A percentile compares a stretch with the other conserved stretches of the same genome.
Evolutionary conservation across 2,329 filamentous ascomycete species (phyloP).

Genomic region (Fusarium solani-melongenae): DNA sequence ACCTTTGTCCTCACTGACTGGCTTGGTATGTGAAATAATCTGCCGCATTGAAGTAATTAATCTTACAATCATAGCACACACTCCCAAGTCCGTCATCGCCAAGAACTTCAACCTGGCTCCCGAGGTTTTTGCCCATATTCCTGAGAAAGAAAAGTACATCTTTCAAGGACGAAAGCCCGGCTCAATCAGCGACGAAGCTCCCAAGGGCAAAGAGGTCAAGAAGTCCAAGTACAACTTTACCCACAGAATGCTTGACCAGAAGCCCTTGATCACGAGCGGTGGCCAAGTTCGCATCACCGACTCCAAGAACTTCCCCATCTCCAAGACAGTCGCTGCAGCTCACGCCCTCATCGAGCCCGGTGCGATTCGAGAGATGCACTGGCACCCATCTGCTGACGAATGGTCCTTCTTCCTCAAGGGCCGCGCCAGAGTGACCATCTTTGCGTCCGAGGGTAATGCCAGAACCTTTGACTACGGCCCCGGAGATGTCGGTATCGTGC

Average conservation of each 20-base stretch:
- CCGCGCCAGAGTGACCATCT: constrained; percentile 78
- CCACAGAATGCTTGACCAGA: constrained; percentile 77
- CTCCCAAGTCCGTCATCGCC: constrained; percentile 75
- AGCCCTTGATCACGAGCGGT: constrained; percentile 67
- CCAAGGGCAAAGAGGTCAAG: constrained; percentile 70
- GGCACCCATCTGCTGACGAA: constrained; percentile 83
- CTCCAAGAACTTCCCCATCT: constrained; percentile 79
- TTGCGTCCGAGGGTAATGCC: constrained; percentile 74
- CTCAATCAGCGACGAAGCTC: constrained; percentile 73
- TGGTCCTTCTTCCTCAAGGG: constrained; percentile 84
- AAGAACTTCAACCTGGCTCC: constrained; percentile 81
- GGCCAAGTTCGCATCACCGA: constrained; percentile 80
- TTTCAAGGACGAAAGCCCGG: constrained; percentile 76
- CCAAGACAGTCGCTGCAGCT: constrained; percentile 78
- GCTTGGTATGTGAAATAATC: constrained; percentile 61
- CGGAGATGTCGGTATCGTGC: constrained; percentile 82
- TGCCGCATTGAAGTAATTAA: not conserved
- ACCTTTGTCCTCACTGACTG: constrained; percentile 81
- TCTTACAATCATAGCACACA: constrained; percentile 64
- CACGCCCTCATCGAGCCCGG: constrained; percentile 78
- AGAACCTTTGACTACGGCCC: constrained; percentile 81
- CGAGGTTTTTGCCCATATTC: constrained; percentile 76
- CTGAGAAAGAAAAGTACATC: constrained; percentile 78
- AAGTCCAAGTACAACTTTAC: constrained; percentile 76
- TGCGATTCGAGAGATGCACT: constrained; percentile 83